Evolutionary conservation across 331 rosid species (phyloP), one percentile per base, ranked within the genome.

Genomic region (Pyracantha coccinea): DNA sequence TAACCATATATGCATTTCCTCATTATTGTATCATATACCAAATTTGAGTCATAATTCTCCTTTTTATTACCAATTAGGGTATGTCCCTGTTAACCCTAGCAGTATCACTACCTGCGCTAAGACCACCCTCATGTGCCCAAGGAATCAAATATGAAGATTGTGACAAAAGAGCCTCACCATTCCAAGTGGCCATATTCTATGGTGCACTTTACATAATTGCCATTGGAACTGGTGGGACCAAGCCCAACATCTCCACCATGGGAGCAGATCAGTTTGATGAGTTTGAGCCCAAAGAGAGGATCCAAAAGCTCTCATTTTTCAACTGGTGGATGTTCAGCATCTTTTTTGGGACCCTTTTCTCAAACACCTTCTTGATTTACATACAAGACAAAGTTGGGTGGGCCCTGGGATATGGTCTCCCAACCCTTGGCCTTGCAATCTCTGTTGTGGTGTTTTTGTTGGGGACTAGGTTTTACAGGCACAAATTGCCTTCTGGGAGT

Each of bases 281-380:
- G 35, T 91, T 85, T 33, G 96, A 88, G 29, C 86, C 93, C 1
- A 89, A 86, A 28, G 98, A 93, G 80, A 88, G 79, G 79, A 32
- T n/a, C 24, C 83, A 82, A 20, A 91, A 91, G 74, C 92, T 91
- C 41, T 93, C 98, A 64, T 93, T 93, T 76, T 93, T 91, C 73
- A 93, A 93, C 63, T 93, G 97, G 98, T 93, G 97, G 97, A 83
- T 89, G 87, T 89, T 91, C 61, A 84, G 97, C 67, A 88, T 91
- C 16, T 89, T 91, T 78, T 53, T 84, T 54, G 98, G 98, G 12
- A 88, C 91, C n/a, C 93, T 93, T 44, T 93, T 91, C 86, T 77
- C 97, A 23, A 88, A 57, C 87, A 86, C 97, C 7, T 66, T 91
- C 71, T 76, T 93, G 78, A 62, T 93, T 68, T 89, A 86, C 87